Base-by-base conservation (phyloP, 2,329 filamentous ascomycete genomes). In the Epichloe sp. region DNA sequence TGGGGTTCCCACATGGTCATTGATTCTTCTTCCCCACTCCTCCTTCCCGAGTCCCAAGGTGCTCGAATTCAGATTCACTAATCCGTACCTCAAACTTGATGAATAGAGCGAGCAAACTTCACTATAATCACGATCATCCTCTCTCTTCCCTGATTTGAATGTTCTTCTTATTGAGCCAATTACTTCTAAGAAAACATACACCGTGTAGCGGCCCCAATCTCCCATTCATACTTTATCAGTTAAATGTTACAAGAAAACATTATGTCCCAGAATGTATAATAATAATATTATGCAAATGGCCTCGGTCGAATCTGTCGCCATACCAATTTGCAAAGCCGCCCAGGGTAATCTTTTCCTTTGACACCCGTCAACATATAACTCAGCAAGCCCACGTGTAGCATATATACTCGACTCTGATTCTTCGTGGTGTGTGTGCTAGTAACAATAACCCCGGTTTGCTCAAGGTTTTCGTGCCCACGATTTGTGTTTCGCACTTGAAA, bases 231-330 rank as follows among this genome's bases (percentile, higher is more conserved):
- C 12, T 46, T 5, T 37, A 43, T 23, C 34, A 36, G 43, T 47
- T 52, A 49, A 8, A 54, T 54, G 23, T 47, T 52, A 47, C 47
- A 40, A 49, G 23, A 52, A 52, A 53, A 46, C 42, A 44, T 40
- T 47, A 49, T 37, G 31, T 43, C 45, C 45, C 45, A 38, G 48
- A 53, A 53, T 48, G 17, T 47, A 38, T 35, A 48, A 26, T 21
- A 47, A 40, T 48, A 42, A 44, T 49, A 42, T 2, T 10, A 34
- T 40, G 51, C 35, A 37, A 49, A 42, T 48, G 7, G 42, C 34
- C 35, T 15, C 40, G 14, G 48, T 21, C 42, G 40, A 42, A 31
- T 17, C 34, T 10, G 38, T 40, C 19, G 14, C 45, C 38, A 14
- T 48, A 19, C 41, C 46, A 36, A 19, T 38, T 44, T 26, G 50